Base-by-base conservation (phyloP, 2,329 filamentous ascomycete genomes). In the Arthrobotrys pseudoclavata region DNA sequence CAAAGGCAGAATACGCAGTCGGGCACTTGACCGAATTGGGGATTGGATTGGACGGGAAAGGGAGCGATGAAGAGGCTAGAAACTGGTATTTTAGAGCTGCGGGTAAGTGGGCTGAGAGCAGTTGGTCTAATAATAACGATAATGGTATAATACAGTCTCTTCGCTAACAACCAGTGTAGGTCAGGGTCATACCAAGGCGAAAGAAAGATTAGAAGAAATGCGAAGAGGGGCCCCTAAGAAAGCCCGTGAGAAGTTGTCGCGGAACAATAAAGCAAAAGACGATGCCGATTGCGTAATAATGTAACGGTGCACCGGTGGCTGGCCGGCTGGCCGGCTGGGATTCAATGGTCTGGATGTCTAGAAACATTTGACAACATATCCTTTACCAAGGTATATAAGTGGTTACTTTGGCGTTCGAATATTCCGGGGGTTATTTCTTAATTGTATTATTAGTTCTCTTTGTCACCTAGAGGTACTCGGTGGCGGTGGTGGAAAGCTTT, bases 81-180 rank as follows among this genome's bases (percentile, higher is more conserved):
- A 89, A 94, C 81, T 99, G 96, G 96, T 99, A 99, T 85, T 97
- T 94, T 88, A 88, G 95, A 83, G 94, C 96, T 84, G 96, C 96
- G 83, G 92, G 95, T 97, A 87, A 89, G 93, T 90, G 12, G 12
- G 37, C 37, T 15, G 37, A 15, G 13, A 4, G 13, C 10, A n/a
- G 15, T 40, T 40, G 1, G 13, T 12, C 12, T 3, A 3, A 40
- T 5, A 40, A 15, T 15, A 13, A 20, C 7, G 7, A 47, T 40
- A 15, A 6, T 10, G 2, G 12, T 18, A 10, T 20, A n/a, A 12
- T 37, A 15, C 15, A n/a, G 40, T 5, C 10, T 12, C 37, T 10
- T 10, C 24, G 20, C 22, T 69, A 68, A 70, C 63, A 37, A 45
- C 78, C 76, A 34, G 20, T 29, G 3, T 76, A 97, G 95, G 94